Evolutionary conservation across 441 rosid species (phyloP).

Genomic region (Corymbia citriodora): DNA sequence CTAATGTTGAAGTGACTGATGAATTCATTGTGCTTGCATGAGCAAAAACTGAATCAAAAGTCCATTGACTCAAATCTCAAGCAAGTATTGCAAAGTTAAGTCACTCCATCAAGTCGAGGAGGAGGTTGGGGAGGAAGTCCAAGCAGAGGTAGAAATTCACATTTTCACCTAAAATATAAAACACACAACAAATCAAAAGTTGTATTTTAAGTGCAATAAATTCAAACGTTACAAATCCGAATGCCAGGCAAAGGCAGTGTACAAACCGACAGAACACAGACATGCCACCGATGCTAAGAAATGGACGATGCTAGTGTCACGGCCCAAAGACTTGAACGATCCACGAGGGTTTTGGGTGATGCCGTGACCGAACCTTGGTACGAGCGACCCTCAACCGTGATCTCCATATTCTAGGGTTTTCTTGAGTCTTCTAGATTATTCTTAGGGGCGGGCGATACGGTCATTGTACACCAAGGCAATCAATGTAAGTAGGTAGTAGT

Average conservation of each 20-base stretch:
- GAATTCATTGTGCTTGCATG: neutral
- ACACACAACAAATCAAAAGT: neutral
- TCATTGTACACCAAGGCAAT: no score
- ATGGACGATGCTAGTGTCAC: neutral
- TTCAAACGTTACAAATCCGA: neutral
- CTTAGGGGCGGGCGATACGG: no score
- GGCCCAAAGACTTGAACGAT: no score
- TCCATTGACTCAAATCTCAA: neutral
- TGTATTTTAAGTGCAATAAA: neutral
- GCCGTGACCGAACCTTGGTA: no score
- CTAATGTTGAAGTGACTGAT: no score
- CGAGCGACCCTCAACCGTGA: no score
- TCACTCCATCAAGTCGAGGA: neutral
- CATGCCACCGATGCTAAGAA: neutral
- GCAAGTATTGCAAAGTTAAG: neutral
- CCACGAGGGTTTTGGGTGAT: no score
- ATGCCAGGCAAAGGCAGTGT: fast-evolving
- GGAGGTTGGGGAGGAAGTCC: neutral
- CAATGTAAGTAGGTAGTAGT: no score
- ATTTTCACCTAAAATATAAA: neutral
- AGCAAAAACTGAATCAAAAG: neutral
- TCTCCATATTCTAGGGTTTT: no score
- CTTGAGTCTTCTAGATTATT: no score
- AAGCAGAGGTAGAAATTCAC: no score
- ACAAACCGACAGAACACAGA: fast-evolving